Conservation (phyloP, 108 stramenopile genomes). For the Fistulifera solaris region DNA sequence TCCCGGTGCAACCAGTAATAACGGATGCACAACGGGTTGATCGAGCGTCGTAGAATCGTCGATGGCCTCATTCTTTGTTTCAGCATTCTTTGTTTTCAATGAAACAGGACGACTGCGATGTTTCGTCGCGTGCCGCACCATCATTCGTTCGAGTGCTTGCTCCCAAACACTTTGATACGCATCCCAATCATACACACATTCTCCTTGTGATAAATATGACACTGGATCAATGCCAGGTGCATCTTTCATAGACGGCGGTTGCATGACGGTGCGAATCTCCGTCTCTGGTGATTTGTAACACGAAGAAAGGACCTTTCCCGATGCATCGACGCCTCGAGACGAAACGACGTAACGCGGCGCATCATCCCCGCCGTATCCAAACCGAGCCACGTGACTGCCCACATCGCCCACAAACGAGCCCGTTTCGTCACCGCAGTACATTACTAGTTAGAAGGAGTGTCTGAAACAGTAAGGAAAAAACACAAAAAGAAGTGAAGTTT, state of each 20-base stretch:
- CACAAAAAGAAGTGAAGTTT: too few relatives aligned
- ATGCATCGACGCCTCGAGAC: conserved; percentile 7
- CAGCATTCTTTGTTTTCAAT: conserved; percentile 2
- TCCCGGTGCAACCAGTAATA: conserved; percentile 33
- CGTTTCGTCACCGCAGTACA: conserved; percentile 91
- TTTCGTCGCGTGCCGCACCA: conserved; percentile 47
- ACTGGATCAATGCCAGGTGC: conserved; percentile 23
- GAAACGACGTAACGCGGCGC: conserved; percentile 64
- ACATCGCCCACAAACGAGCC: conserved; percentile 83
- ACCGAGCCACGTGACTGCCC: conserved; percentile 65
- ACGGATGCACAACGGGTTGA: conserved; percentile 33
- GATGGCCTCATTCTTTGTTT: conserved; percentile 9
- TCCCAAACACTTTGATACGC: conserved; percentile 60
- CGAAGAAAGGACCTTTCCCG: neutral
- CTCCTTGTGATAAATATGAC: conserved; percentile 39
- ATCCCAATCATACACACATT: conserved; percentile 59
- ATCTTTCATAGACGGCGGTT: conserved; percentile 8
- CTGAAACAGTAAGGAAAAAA: too few relatives aligned
- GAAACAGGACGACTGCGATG: conserved; percentile 52
- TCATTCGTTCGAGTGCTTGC: conserved; percentile 39
- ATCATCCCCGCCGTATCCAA: conserved; percentile 86
- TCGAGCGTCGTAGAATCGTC: neutral
- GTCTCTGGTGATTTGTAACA: neutral
- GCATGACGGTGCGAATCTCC: conserved; percentile 1
- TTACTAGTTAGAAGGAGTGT: too few relatives aligned